A percentile compares a stretch with the other conserved stretches of the same genome.
Conservation (phyloP, 495 filamentous ascomycete genomes). For the Penicillium parvum region DNA sequence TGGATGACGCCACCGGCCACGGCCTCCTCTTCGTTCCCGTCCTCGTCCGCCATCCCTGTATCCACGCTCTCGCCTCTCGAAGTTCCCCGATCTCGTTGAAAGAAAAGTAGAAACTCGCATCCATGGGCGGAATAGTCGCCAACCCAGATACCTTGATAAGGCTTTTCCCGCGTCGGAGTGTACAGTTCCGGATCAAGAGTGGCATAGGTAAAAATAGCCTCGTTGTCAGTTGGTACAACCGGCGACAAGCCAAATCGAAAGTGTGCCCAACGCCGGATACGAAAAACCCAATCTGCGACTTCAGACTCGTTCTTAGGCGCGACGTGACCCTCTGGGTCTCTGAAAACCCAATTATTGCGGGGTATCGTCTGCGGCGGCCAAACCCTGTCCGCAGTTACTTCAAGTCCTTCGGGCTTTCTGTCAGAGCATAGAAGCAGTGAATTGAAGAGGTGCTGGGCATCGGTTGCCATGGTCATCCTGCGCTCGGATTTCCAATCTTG, state of each 20-base stretch:
- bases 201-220: conserved; percentile 68
- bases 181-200: conserved; percentile 69
- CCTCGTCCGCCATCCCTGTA: no score
- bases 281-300: conserved; percentile 61
- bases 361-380: conserved; percentile 79
- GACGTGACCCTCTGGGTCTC: conserved; percentile 29
- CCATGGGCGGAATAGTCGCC: conserved; percentile 86
- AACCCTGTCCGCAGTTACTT: conserved; percentile 37
- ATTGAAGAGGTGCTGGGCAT: conserved; percentile 42
- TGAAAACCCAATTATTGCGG: conserved; percentile 34
- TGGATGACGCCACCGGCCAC: conserved; percentile 11
- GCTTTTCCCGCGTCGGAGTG: conserved; percentile 72
- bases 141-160: conserved; percentile 85
- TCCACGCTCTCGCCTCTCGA: no score
- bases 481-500: conserved; percentile 30
- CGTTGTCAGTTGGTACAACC: conserved; percentile 40
- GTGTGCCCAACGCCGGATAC: conserved; percentile 69
- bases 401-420: conserved; percentile 26
- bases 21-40: conserved; percentile 1
- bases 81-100: conserved; percentile 69
- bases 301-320: conserved; percentile 41
- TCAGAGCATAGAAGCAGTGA: conserved; percentile 42
- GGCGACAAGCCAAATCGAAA: conserved; percentile 37
- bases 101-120: conserved; percentile 78
- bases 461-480: conserved; percentile 51